These are phyloP conservation scores for Raffaelea albimanens DNA, from an alignment of 2,329 filamentous ascomycete genomes.

Conservation along the genomic window DNA sequence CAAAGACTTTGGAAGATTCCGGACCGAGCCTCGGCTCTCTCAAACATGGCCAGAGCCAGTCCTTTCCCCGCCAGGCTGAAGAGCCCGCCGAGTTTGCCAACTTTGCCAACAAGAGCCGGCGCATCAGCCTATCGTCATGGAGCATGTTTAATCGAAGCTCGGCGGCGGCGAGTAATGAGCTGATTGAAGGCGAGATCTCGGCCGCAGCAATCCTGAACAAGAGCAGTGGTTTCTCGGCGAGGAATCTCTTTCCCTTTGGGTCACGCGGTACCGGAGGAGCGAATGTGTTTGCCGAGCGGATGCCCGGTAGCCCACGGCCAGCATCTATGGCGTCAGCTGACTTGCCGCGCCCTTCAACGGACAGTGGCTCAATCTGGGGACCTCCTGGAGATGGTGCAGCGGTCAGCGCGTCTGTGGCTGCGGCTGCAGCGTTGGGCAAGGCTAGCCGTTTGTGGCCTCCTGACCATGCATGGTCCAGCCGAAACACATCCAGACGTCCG, in stretches of 20 bases:
- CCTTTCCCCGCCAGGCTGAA: constrained; percentile 56
- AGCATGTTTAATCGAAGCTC: constrained; percentile 46
- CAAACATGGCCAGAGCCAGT: constrained; percentile 66
- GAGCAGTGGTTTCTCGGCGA: constrained; percentile 25
- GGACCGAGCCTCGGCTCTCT: constrained; percentile 60
- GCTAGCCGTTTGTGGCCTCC: constrained; percentile 56
- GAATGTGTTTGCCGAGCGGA: constrained; percentile 40
- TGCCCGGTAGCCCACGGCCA: constrained; percentile 53
- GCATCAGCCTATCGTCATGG: constrained; percentile 51
- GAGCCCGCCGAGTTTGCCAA: constrained; percentile 39
- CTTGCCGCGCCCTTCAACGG: constrained; percentile 68
- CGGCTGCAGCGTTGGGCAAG: constrained; percentile 30
- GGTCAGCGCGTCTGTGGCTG: background rate
- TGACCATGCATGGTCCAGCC: constrained; percentile 42
- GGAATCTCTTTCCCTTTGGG: constrained; percentile 37
- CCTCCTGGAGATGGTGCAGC: constrained; percentile 34
- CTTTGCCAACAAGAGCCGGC: constrained; percentile 34
- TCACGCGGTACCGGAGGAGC: constrained; percentile 33
- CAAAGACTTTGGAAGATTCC: constrained; percentile 51
- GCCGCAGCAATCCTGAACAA: constrained; percentile 19
- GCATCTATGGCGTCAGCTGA: constrained; percentile 61
- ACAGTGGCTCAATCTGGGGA: constrained; percentile 68
- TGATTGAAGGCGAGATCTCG: constrained; percentile 21
- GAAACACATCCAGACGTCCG: constrained; percentile 69
- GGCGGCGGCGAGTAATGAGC: constrained; percentile 33